Evolutionary conservation across 78 protist species (phyloP).

Genomic region (Guillardia theta): DNA sequence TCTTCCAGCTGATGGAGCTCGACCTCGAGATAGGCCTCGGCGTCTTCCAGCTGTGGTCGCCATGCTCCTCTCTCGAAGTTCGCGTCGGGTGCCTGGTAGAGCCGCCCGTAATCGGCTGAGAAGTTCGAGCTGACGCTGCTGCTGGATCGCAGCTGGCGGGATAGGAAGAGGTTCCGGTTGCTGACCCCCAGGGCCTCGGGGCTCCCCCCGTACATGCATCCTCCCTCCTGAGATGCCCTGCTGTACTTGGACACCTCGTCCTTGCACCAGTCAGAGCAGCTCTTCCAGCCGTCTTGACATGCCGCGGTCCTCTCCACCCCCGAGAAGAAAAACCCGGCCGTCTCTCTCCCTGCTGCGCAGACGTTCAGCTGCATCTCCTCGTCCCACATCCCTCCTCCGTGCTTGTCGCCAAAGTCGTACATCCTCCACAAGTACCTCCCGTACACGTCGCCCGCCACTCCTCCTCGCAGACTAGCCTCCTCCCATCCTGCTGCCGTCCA

Average conservation of each 20-base stretch:
- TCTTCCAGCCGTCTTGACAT: neutral
- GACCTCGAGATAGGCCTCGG: neutral
- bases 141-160: neutral
- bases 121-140: neutral
- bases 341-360: neutral
- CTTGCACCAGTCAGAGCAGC: neutral
- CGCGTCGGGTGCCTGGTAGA: neutral
- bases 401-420: neutral
- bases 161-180: neutral
- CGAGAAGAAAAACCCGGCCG: neutral
- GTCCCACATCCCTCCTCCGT: neutral
- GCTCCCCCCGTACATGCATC: neutral
- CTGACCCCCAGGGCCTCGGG: neutral
- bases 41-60: neutral
- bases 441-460: neutral
- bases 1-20: neutral
- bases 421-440: neutral
- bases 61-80: neutral
- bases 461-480: neutral
- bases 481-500: no score
- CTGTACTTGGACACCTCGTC: neutral
- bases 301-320: neutral
- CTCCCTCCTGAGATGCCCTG: neutral
- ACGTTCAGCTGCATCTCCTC: neutral
- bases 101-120: neutral